Evolutionary conservation across 352 stramenopile species (phyloP).

Genomic region (Pythium rishiriense): DNA sequence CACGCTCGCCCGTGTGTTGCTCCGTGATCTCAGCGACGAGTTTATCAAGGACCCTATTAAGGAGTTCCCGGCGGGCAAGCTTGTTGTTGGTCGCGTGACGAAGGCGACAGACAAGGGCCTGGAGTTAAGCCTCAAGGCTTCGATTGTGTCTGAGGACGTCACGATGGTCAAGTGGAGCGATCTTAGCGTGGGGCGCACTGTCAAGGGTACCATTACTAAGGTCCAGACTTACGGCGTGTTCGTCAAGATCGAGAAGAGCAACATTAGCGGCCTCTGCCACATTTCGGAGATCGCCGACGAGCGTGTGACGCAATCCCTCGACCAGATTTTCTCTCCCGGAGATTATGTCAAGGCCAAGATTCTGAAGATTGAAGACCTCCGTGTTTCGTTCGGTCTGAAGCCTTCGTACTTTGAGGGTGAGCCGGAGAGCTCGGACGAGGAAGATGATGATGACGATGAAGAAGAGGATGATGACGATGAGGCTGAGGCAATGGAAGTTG

Average conservation of each 20-base stretch:
- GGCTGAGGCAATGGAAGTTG: conserved; percentile 36
- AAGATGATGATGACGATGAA: conserved; percentile 75
- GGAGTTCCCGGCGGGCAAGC: conserved; percentile 90
- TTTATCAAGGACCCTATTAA: conserved; percentile 92
- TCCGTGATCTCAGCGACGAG: conserved; percentile 95
- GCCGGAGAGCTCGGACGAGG: conserved; percentile 85
- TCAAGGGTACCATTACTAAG: conserved; percentile 95
- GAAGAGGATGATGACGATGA: conserved; percentile 53
- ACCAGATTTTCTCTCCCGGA: conserved; percentile 92
- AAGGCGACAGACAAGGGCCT: conserved; percentile 79
- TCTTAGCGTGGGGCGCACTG: conserved; percentile 87
- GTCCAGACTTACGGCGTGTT: conserved; percentile 96
- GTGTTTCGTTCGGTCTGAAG: conserved; percentile 95
- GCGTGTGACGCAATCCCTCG: conserved; percentile 91
- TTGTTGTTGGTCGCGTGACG: conserved; percentile 95
- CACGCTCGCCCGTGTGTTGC: conserved; percentile 88
- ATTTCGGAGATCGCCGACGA: conserved; percentile 96
- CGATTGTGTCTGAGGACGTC: conserved; percentile 89
- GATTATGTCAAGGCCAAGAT: conserved; percentile 98
- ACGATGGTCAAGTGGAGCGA: conserved; percentile 88
- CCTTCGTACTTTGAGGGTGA: conserved; percentile 96
- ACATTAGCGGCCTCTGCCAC: conserved; percentile 94
- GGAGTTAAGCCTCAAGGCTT: conserved; percentile 94
- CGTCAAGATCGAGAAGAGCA: conserved; percentile 95
- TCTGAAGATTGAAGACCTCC: conserved; percentile 91